A percentile compares a stretch with the other conserved stretches of the same genome.
phyloP scores from a whole-genome alignment of 2,329 filamentous ascomycete species.

The Alternaria arbusti region DNA sequence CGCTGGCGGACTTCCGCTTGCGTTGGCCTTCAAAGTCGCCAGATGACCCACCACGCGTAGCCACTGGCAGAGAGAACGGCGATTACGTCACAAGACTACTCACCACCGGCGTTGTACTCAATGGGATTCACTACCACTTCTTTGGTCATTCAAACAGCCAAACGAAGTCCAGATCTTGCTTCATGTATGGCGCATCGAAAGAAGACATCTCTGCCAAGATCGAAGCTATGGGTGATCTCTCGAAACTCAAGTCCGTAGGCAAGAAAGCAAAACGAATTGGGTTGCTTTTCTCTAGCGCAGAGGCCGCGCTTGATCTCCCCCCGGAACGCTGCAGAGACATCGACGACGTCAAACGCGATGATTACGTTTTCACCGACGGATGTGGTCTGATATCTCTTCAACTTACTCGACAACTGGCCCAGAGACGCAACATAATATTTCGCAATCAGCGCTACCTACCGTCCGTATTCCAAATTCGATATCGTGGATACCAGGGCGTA shows the following conservation, averaged over 20 bases:
- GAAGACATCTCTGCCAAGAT: slow-evolving; percentile 44
- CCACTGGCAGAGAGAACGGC: slow-evolving; percentile 43
- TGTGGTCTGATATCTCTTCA: slow-evolving; percentile 49
- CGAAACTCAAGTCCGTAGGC: slow-evolving; percentile 52
- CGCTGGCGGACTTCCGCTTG: slow-evolving; percentile 45
- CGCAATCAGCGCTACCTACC: slow-evolving; percentile 48
- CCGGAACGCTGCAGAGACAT: slow-evolving; percentile 50
- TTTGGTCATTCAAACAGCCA: slow-evolving; percentile 55
- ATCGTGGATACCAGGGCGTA: slow-evolving; percentile 54
- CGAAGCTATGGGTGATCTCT: slow-evolving; percentile 50
- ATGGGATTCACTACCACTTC: slow-evolving; percentile 50
- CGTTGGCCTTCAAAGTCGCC: slow-evolving; percentile 12
- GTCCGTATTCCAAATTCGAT: slow-evolving; percentile 52
- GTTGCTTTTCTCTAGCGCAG: slow-evolving; percentile 50
- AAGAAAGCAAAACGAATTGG: slow-evolving; percentile 55
- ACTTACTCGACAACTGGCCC: slow-evolving; percentile 44
- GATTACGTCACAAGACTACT: slow-evolving; percentile 49
- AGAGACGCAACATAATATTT: slow-evolving; percentile 43
- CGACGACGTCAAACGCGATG: slow-evolving; percentile 44
- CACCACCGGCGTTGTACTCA: slow-evolving; percentile 42
- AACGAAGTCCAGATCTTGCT: slow-evolving; percentile 52
- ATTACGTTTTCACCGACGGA: slow-evolving; percentile 53
- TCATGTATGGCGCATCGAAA: slow-evolving; percentile 46
- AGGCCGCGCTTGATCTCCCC: slow-evolving; percentile 40
- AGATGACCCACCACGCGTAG: slow-evolving; percentile 20